A percentile compares a stretch with the other conserved stretches of the same genome.
Conservation (phyloP, 768 basidiomycete species). For the Holtermannia corniformis region DNA sequence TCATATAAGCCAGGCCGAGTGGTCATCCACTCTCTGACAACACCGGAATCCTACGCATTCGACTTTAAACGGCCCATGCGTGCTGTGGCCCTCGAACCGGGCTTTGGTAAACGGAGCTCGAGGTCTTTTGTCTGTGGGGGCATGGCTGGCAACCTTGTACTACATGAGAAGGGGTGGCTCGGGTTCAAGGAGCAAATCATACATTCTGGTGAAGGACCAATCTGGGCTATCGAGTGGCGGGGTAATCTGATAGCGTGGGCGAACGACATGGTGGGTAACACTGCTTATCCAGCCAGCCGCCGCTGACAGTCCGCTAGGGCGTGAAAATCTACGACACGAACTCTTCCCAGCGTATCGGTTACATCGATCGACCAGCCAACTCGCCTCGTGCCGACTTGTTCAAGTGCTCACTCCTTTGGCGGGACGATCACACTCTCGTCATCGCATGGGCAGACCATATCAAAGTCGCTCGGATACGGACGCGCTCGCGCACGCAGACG, state of each 20-base stretch:
- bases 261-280: conserved; percentile 65
- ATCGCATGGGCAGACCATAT: conserved; percentile 91
- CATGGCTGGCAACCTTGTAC: conserved; percentile 71
- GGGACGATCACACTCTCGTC: conserved; percentile 79
- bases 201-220: conserved; percentile 80
- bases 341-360: conserved; percentile 67
- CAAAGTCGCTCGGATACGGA: conserved; percentile 61
- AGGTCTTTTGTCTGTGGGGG: conserved; percentile 85
- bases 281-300: background rate
- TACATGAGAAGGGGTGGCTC: conserved; percentile 93
- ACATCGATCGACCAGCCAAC: conserved; percentile 69
- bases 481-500: conserved; percentile 47
- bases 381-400: conserved; percentile 89
- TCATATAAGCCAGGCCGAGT: conserved; percentile 61
- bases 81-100: conserved; percentile 79
- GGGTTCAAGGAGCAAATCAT: conserved; percentile 83
- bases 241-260: conserved; percentile 88
- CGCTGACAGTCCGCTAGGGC: conserved; percentile 48
- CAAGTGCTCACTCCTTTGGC: conserved; percentile 86
- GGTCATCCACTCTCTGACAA: conserved; percentile 70
- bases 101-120: conserved; percentile 67
- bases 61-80: conserved; percentile 89
- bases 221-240: conserved; percentile 85
- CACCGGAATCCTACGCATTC: conserved; percentile 70
- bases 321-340: conserved; percentile 85